These are phyloP conservation scores for Seminavis robusta DNA, from an alignment of 108 stramenopile species.

Conservation along the genomic window DNA sequence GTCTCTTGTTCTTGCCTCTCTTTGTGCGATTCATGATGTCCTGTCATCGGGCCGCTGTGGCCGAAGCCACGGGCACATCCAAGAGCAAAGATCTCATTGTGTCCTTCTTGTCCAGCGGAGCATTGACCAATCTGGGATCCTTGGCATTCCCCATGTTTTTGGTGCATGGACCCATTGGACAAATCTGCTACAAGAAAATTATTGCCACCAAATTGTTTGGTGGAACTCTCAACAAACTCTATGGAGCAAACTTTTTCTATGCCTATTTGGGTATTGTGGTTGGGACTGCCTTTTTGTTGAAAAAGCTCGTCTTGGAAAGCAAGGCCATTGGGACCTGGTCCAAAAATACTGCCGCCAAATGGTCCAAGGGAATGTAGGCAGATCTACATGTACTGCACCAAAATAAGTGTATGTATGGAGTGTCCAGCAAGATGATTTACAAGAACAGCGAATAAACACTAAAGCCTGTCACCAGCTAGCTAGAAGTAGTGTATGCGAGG, in stretches of 20 bases:
- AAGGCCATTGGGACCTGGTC: constrained; percentile 40
- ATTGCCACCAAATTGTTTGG: constrained; percentile 40
- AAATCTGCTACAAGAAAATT: constrained; percentile 44
- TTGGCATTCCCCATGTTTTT: constrained; percentile 48
- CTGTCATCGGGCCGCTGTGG: constrained; percentile 29
- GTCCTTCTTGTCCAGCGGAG: constrained; percentile 19
- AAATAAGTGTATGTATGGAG: no score
- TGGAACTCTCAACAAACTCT: constrained; percentile 18
- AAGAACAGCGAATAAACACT: no score
- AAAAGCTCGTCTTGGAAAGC: constrained; percentile 27
- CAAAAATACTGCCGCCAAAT: constrained; percentile 21
- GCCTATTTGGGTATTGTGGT: constrained; percentile 24
- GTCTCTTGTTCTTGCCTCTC: constrained; percentile 28
- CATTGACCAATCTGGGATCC: constrained; percentile 30
- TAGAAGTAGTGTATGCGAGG: no score
- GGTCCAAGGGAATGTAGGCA: constrained; percentile 26
- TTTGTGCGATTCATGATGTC: constrained; percentile 39
- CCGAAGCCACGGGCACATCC: not conserved
- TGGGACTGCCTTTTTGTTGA: constrained; percentile 26
- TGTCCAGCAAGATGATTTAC: no score
- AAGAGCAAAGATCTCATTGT: constrained; percentile 14
- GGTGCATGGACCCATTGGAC: constrained; percentile 43
- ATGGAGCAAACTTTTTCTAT: constrained; percentile 24
- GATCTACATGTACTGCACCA: not conserved
- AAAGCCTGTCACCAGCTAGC: no score